phyloP scores from a whole-genome alignment of 352 stramenopile species.

The Sclerospora graminicola region DNA sequence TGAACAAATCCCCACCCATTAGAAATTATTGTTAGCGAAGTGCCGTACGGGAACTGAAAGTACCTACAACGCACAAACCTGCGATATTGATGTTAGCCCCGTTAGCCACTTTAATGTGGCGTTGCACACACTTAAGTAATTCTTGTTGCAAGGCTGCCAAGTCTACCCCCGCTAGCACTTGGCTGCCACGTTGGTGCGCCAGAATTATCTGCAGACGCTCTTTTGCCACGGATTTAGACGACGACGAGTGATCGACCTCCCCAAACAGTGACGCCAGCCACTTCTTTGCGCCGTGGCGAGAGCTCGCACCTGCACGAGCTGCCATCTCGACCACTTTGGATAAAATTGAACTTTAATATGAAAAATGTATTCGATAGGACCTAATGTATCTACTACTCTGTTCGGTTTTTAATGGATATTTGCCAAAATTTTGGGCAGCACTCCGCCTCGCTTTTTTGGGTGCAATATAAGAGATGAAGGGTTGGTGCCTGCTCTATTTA shows the following conservation, averaged over 20 bases:
- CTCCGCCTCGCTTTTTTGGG: no score
- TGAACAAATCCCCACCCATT: no score
- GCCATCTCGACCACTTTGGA: constrained; percentile 21
- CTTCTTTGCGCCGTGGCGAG: constrained; percentile 60
- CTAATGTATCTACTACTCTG: no score
- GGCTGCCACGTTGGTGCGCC: constrained; percentile 74
- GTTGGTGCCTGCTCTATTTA: no score
- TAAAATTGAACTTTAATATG: neutral
- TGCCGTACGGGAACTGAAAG: no score
- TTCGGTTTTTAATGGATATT: no score
- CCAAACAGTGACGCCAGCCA: constrained; percentile 71
- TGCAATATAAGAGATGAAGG: no score
- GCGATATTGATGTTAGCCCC: constrained; percentile 86
- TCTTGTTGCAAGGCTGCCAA: constrained; percentile 69
- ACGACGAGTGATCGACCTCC: constrained; percentile 32
- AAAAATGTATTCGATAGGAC: neutral
- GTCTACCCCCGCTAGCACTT: constrained; percentile 78
- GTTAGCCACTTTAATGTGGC: constrained; percentile 78
- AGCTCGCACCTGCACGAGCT: constrained; percentile 29
- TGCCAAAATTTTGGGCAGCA: no score
- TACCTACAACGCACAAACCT: constrained; percentile 38
- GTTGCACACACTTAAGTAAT: constrained; percentile 79
- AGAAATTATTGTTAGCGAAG: no score
- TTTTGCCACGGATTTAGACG: constrained; percentile 78
- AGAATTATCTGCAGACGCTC: constrained; percentile 86